These are phyloP conservation scores for Nemania bipapillata DNA, from an alignment of 2,329 filamentous ascomycete genomes.

Conservation along the genomic window DNA sequence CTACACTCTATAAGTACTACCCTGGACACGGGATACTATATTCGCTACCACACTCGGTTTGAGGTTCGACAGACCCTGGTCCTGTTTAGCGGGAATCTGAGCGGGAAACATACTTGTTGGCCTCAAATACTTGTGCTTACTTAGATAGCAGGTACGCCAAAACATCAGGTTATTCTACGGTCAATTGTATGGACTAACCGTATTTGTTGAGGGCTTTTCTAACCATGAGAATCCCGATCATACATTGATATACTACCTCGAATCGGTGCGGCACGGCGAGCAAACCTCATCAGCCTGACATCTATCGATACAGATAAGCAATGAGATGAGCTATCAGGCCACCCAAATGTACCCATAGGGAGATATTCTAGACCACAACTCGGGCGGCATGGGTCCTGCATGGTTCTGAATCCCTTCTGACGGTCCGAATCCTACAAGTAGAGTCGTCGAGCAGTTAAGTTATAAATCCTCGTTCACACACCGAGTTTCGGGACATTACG, in stretches of 20 bases:
- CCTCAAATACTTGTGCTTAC: conserved; percentile 5
- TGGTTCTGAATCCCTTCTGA: conserved; percentile 21
- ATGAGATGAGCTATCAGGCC: conserved; percentile 8
- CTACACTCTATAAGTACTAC: conserved; percentile 8
- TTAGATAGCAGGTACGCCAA: too few species aligned
- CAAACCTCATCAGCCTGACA: not conserved
- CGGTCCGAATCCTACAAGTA: conserved; percentile 18
- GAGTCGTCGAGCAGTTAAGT: not conserved
- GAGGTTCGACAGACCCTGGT: conserved; percentile 6
- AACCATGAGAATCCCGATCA: not conserved
- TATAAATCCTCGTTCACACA: not conserved
- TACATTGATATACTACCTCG: not conserved
- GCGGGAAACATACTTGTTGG: conserved; percentile 3
- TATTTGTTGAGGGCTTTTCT: conserved; percentile 13
- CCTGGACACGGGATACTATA: conserved; percentile 16
- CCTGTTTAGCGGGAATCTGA: conserved; percentile 12
- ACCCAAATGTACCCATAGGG: not conserved
- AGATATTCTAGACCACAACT: conserved; percentile 4
- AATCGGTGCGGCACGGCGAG: not conserved
- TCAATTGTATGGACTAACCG: not conserved
- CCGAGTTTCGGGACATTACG: conserved; percentile 22
- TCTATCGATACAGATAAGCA: conserved; percentile 20
- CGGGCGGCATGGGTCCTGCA: not conserved
- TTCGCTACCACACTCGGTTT: conserved; percentile 9
- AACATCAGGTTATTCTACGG: not conserved